Percentiles rank a stretch among this genome's conserved stretches.
Conservation (phyloP, 805 yeast genomes). For the Cyberlindnera nakhonratchasimensis region DNA sequence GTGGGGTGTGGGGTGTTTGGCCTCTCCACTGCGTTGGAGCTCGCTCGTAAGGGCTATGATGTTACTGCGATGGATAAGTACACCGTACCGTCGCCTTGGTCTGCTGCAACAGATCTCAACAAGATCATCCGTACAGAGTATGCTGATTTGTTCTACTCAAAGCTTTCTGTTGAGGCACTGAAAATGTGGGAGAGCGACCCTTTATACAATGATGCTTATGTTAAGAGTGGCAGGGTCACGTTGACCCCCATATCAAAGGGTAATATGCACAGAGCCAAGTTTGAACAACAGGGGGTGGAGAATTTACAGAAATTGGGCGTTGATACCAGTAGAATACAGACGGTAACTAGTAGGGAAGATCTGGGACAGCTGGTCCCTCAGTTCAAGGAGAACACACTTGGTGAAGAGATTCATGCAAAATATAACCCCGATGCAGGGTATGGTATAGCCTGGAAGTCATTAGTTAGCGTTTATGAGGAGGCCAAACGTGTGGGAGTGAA, state of each 20-base stretch:
- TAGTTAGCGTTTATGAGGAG: constrained; percentile 31
- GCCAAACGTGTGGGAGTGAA: constrained; percentile 32
- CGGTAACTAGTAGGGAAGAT: constrained; percentile 30
- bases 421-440: constrained; percentile 42
- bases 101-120: constrained; percentile 48
- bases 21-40: constrained; percentile 40
- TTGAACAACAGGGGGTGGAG: constrained; percentile 36
- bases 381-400: constrained; percentile 26
- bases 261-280: constrained; percentile 34
- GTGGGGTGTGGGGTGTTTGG: constrained; percentile 47
- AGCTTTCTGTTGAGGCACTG: constrained; percentile 44
- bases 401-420: constrained; percentile 26
- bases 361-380: constrained; percentile 30
- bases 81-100: constrained; percentile 41
- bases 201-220: constrained; percentile 32
- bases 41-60: constrained; percentile 30
- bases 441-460: constrained; percentile 40
- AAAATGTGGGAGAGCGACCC: constrained; percentile 34
- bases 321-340: constrained; percentile 28
- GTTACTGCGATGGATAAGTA: constrained; percentile 39
- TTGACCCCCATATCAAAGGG: constrained; percentile 29
- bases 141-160: constrained; percentile 39
- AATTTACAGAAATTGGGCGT: constrained; percentile 30
- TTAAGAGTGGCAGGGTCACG: constrained; percentile 41
- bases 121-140: constrained; percentile 49